Evolutionary conservation across 2,329 filamentous ascomycete genomes (phyloP).

Genomic region (Talaromyces atroroseus): DNA sequence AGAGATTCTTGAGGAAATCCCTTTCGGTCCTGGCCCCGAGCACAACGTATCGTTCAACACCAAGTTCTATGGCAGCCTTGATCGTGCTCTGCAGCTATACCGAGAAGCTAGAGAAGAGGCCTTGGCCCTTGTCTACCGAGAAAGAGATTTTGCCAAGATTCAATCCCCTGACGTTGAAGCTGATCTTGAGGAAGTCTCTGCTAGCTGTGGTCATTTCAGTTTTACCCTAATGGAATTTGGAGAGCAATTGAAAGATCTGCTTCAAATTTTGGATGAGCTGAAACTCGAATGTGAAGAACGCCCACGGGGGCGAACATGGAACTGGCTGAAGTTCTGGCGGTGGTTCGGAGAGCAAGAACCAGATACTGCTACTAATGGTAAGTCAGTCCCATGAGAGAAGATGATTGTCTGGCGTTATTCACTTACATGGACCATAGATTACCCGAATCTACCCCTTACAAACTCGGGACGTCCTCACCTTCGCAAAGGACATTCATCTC

Average conservation of each 20-base stretch:
- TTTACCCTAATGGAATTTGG: slow-evolving; percentile 88
- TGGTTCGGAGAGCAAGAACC: slow-evolving; percentile 17
- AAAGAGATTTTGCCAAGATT: slow-evolving; percentile 64
- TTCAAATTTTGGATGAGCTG: slow-evolving; percentile 79
- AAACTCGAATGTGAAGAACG: slow-evolving; percentile 62
- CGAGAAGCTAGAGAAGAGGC: slow-evolving; percentile 69
- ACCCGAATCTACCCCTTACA: slow-evolving; percentile 1
- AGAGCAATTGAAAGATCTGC: slow-evolving; percentile 76
- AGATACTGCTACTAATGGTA: slow-evolving; percentile 26
- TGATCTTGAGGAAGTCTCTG: slow-evolving; percentile 93
- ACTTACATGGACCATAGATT: slow-evolving; percentile 2
- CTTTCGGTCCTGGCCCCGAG: slow-evolving; percentile 65
- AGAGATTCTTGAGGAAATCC: slow-evolving; percentile 79
- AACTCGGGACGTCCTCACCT: neutral
- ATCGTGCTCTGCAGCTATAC: slow-evolving; percentile 75
- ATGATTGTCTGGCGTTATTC: neutral
- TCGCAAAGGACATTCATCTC: slow-evolving; percentile 4
- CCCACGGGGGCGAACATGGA: slow-evolving; percentile 63
- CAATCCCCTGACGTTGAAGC: slow-evolving; percentile 73
- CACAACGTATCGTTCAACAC: slow-evolving; percentile 70
- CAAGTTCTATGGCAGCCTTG: slow-evolving; percentile 72
- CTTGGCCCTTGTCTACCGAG: slow-evolving; percentile 72
- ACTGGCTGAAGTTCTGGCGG: slow-evolving; percentile 79
- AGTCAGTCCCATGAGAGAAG: slow-evolving; percentile 6
- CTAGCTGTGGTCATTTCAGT: slow-evolving; percentile 95